Evolutionary conservation across 441 rosid species (phyloP), one percentile per base, ranked within the genome.

Genomic region (Erysimum cheiri): DNA sequence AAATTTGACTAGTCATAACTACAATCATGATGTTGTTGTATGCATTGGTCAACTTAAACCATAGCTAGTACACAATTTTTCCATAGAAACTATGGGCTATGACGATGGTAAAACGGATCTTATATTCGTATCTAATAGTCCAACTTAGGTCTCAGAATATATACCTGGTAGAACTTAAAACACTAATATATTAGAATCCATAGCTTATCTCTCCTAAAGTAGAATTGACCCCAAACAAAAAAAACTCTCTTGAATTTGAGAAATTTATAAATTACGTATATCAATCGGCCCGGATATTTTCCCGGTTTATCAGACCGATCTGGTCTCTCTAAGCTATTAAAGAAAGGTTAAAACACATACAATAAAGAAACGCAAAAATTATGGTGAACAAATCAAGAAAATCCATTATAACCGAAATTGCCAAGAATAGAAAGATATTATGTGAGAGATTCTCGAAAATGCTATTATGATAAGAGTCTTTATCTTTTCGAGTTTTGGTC

Each of bases 371-470:
- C 5, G 4, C 6, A 15, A 40, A 4, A 40, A n/a, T 5, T 40
- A 40, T 40, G 46, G 15, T 26, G 32, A 62, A 41, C 43, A 53
- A 40, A 26, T 31, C 24, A 54, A 44, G 48, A 71, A n/a, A 56
- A 15, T 47, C 54, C 14, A 57, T 15, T 40, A 17, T 48, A 58
- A 59, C 41, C 41, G 29, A 54, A 53, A 61, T 17, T n/a, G 2
- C 69, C 69, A 54, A 61, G 59, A 68, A 74, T 68, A 62, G 78
- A 74, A 74, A 74, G 65, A 47, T 68, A 74, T 74, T 46, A n/a
- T 41, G 7, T 48, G 72, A 32, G 63, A 44, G 55, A 48, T 39
- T 65, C 55, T 73, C 40, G 4, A 32, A 11, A 60, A 40, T 57
- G 5, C 40, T 52, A 73, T 41, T 49, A 58, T 63, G 19, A 57